Evolutionary conservation across 2,329 filamentous ascomycete species (phyloP), one percentile per base, ranked within the genome.

Genomic region (Tolypocladium ovalisporum): DNA sequence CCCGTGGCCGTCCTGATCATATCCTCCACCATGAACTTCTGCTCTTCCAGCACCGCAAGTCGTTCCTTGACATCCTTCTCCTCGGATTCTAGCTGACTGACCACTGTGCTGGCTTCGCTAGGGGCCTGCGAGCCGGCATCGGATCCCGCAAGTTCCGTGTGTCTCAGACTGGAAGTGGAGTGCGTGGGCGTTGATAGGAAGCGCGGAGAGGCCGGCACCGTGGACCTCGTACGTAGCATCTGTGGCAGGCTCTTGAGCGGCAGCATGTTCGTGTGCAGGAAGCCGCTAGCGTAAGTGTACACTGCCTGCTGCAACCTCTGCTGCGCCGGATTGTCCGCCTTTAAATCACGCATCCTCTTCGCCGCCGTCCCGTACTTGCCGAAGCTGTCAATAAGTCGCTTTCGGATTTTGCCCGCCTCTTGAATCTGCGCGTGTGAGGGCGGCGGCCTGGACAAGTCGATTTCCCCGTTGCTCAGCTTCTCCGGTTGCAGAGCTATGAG

Each of bases 221-320:
- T 65, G 47, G 74, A 74, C 3, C 73, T 71, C 9, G 74, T 73
- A 55, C 75, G 76, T 19, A 91, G 76, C 62, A 90, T 76, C 47
- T 84, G 82, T 0, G 88, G 88, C 0, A 91, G 75, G 34, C 83
- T 83, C 68, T 90, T 95, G 17, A 97, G 76, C 0, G 92, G 90
- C 10, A 97, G 79, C 89, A 97, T 95, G 66, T 97, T 90, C 4
- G 90, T 80, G 66, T 96, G 91, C 5, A 97, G 74, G 65, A 97
- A 97, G 54, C 82, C 81, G 55, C 87, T 90, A 1, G 91, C 89
- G 63, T 92, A 87, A 40, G 87, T 82, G 65, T 96, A 91, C 15
- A 97, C 85, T 3, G 89, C 86, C 66, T 86, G 88, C 65, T 96
- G 92, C 4, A 97, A 76, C 52, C 82, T 81, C 58, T 84, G 74